Percentiles rank a stretch among this genome's conserved stretches.
Conservation (phyloP, 176 grass and related monocot genomes). For the Zizania latifolia region DNA sequence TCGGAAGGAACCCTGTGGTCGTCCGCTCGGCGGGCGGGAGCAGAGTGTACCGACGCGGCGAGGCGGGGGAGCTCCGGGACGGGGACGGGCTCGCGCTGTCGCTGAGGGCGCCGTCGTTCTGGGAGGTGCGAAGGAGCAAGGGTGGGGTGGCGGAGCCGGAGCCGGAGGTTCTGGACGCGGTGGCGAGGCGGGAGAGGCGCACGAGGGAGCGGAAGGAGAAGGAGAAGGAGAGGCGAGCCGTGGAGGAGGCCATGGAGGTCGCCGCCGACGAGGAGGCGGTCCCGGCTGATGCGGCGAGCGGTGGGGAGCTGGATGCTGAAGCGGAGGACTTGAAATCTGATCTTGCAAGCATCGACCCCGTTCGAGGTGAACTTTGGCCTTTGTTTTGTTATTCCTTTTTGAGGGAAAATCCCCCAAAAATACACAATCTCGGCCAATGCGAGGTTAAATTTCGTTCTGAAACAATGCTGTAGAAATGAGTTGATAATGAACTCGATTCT, state of each 20-base stretch:
- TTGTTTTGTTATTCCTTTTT: background rate
- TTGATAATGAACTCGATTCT: background rate
- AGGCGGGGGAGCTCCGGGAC: slow-evolving; percentile 50
- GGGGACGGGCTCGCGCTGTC: slow-evolving; percentile 59
- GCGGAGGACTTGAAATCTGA: slow-evolving; percentile 29
- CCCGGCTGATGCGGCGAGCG: background rate
- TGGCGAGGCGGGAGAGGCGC: slow-evolving; percentile 57
- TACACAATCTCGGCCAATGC: background rate
- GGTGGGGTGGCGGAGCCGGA: slow-evolving; percentile 25
- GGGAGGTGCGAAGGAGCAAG: slow-evolving; percentile 23
- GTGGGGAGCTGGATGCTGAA: slow-evolving; percentile 32
- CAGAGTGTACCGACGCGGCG: slow-evolving; percentile 34
- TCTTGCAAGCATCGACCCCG: slow-evolving; percentile 44
- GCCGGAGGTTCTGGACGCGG: slow-evolving; percentile 54
- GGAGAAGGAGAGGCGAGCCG: slow-evolving; percentile 25
- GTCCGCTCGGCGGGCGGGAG: slow-evolving; percentile 3
- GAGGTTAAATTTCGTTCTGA: background rate
- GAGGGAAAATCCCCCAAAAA: background rate
- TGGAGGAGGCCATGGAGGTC: slow-evolving; percentile 32
- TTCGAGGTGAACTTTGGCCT: slow-evolving; percentile 48
- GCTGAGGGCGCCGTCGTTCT: slow-evolving; percentile 52
- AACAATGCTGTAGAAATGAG: background rate
- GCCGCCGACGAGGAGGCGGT: slow-evolving; percentile 3
- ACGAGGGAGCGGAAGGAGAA: slow-evolving; percentile 29
- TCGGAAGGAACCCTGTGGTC: slow-evolving; percentile 72